Evolutionary conservation across 768 basidiomycete genomes (phyloP), one percentile per base, ranked within the genome.

Genomic region (Tephrocybe rancida): DNA sequence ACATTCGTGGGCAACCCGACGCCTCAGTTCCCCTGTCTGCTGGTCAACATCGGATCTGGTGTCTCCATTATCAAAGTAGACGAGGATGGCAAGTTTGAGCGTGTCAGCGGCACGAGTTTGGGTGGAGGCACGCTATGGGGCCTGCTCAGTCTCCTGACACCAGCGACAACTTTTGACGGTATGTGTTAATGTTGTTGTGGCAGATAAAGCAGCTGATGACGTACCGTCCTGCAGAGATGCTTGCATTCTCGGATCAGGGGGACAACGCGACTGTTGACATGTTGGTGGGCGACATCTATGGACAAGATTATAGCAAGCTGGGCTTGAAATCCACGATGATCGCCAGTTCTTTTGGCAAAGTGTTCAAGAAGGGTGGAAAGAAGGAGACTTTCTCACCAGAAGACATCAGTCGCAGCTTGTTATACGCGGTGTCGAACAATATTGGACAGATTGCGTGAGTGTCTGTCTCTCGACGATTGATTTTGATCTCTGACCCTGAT

Each of bases 391-490:
- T 96, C 71, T 85, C 80, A 19, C 82, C 94, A 3, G 93, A 98
- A 72, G 97, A 99, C 65, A 95, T 99, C 66, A 92, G 91, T 69
- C 86, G 87, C 69, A 95, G 92, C 71, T 73, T 99, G 68, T 78
- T 99, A 27, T 98, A 98, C 69, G 96, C 95, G 14, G 84, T 99
- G 56, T 95, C 92, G 63, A 99, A 99, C 74, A 99, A 99, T 70
- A 99, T 99, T 61, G 97, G 97, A 14, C 97, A 99, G 72, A 98
- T 99, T 74, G 97, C 97, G 96, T 99, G 71, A 69, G 95, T 88
- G 41, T 34, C 27, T 27, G 51, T 29, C 19, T 62, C 13, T 42
- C 34, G 25, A 34, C 24, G 13, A 25, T 22, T 43, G 48, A 27
- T 46, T 37, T 21, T 46, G 44, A 43, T 43, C 52, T 27, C 43